phyloP scores from a whole-genome alignment of 768 basidiomycete species.

The Amanita phalloides region DNA sequence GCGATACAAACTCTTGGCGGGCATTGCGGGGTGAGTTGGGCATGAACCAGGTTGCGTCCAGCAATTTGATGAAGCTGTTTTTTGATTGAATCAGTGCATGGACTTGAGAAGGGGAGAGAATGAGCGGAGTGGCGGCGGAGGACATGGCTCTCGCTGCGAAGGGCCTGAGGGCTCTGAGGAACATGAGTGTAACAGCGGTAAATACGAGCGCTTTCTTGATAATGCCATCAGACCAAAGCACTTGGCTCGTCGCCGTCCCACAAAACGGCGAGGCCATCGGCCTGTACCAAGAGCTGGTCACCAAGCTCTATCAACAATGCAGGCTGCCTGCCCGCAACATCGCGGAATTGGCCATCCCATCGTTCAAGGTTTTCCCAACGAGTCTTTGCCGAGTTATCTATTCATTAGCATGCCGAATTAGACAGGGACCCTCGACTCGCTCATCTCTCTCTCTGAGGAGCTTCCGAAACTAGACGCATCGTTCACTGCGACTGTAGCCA shows the following conservation, averaged over 20 bases:
- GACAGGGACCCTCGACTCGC: conserved; percentile 90
- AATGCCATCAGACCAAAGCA: conserved; percentile 95
- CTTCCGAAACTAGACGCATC: conserved; percentile 84
- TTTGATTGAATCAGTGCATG: conserved; percentile 23
- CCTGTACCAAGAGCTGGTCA: conserved; percentile 49
- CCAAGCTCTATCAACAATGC: conserved; percentile 51
- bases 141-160: not conserved
- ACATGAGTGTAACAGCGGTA: conserved; percentile 1
- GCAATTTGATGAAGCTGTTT: conserved; percentile 29
- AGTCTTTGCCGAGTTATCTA: conserved; percentile 6
- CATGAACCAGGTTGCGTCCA: conserved; percentile 93
- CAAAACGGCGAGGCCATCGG: conserved; percentile 79
- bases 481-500: conserved; percentile 84
- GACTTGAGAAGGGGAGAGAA: conserved; percentile 42
- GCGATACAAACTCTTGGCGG: conserved; percentile 52
- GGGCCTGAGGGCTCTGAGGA: not conserved
- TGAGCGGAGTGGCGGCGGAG: conserved; percentile 26
- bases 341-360: conserved; percentile 64
- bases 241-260: conserved; percentile 86
- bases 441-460: conserved; percentile 84
- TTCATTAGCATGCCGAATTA: conserved; percentile 19
- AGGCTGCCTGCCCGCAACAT: conserved; percentile 39
- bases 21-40: conserved; percentile 71
- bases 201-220: conserved; percentile 1
- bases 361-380: conserved; percentile 69